Evolutionary conservation across 176 grass and related monocot species (phyloP), one percentile per base, ranked within the genome.

Genomic region (Neostapfia colusana): DNA sequence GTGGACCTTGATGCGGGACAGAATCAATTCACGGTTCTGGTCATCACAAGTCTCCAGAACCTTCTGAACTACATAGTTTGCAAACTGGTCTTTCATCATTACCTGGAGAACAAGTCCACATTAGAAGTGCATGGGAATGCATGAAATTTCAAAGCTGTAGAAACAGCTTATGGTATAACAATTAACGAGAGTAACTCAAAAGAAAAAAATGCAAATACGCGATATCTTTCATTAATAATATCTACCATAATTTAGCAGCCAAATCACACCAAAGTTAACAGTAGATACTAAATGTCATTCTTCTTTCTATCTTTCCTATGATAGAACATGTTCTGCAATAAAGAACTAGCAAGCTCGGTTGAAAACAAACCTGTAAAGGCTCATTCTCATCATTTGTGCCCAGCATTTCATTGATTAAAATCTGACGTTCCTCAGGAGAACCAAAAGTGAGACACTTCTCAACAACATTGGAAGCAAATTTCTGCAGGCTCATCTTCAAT

Each of bases 71-170:
- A 98, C 95, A 78, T 98, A 98, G 60, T 98, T 98, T 16, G 67
- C 95, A 86, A 94, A 98, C 87, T 98, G 95, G 78, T 98, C 95
- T 86, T 98, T 98, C 95, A 98, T 98, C 95, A 98, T 98, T 54
- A 84, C 91, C 95, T 98, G 76, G 10, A 62, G 43, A 77, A 48
- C 67, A 72, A 67, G 15, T 59, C 25, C 10, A 35, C 34, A 34
- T 73, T 57, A 82, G 46, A 87, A 60, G 21, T 60, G 31, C 14
- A 4, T 35, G 25, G 40, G 63, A 80, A 69, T 86, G 35, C 18
- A 55, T 56, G 34, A 62, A 62, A 69, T 68, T 23, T 69, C 69
- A 74, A 57, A 23, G 31, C 56, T 81, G 31, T 4, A 41, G 38
- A 46, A 68, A 49, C 31, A 62, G 5, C 15, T 6, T 8, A 63